Evolutionary conservation across 768 basidiomycete genomes (phyloP).

Genomic region (Suillus lakei): DNA sequence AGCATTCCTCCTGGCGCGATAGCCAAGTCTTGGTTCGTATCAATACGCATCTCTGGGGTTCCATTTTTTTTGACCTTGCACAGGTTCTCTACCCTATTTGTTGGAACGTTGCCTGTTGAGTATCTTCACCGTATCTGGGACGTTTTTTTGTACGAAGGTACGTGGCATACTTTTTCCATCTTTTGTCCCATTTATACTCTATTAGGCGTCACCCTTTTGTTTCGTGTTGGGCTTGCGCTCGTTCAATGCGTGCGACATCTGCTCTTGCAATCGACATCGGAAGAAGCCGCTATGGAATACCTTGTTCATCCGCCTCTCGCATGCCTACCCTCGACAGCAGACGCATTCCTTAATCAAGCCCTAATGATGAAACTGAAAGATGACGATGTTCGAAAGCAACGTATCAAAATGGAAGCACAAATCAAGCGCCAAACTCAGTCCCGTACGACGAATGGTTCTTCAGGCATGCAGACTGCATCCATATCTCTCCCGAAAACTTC

Average conservation of each 20-base stretch:
- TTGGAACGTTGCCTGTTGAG: constrained; percentile 64
- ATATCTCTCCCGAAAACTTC: constrained; percentile 34
- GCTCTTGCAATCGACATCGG: constrained; percentile 55
- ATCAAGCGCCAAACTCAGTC: constrained; percentile 60
- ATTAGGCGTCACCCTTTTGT: constrained; percentile 72
- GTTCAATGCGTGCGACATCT: constrained; percentile 62
- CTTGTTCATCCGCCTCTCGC: constrained; percentile 55
- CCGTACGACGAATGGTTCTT: constrained; percentile 34
- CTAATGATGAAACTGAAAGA: constrained; percentile 76
- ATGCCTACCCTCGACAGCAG: constrained; percentile 63
- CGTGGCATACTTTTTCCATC: constrained; percentile 11
- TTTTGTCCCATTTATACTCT: not conserved
- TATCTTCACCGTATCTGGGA: constrained; percentile 82
- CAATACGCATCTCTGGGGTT: not conserved
- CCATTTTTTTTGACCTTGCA: not conserved
- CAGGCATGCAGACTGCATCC: constrained; percentile 28
- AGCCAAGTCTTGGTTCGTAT: constrained; percentile 66
- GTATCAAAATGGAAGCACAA: constrained; percentile 76
- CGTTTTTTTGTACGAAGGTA: constrained; percentile 82
- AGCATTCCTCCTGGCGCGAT: constrained; percentile 60
- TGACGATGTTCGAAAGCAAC: constrained; percentile 77
- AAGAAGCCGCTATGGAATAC: constrained; percentile 50
- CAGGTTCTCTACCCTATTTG: constrained; percentile 80
- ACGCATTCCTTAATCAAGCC: constrained; percentile 64
- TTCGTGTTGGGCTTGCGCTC: constrained; percentile 75